These are phyloP conservation scores for Syncephalastrum monosporum DNA, from an alignment of 371 early-diverging fungal genomes.

Conservation along the genomic window DNA sequence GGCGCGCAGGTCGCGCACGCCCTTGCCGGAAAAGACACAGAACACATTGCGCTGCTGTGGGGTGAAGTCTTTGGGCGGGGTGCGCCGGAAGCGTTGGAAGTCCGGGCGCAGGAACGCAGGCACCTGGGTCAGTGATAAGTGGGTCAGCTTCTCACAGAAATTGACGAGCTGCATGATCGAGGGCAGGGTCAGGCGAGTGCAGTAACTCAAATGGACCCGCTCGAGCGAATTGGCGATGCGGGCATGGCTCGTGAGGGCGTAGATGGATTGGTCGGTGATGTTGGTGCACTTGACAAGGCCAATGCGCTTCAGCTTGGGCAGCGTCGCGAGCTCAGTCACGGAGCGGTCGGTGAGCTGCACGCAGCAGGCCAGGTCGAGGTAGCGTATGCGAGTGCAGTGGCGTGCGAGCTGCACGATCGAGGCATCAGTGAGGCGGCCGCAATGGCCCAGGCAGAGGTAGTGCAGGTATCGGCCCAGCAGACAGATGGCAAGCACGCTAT, in stretches of 20 bases:
- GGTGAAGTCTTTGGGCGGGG: slow-evolving; percentile 58
- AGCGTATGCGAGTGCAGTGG: slow-evolving; percentile 62
- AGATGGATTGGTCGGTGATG: slow-evolving; percentile 60
- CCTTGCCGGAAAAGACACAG: slow-evolving; percentile 65
- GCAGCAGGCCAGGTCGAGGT: slow-evolving; percentile 65
- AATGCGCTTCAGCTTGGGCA: slow-evolving; percentile 60
- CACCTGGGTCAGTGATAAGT: slow-evolving; percentile 61
- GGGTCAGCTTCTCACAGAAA: slow-evolving; percentile 56
- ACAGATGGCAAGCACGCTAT: slow-evolving; percentile 49
- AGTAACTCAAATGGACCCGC: slow-evolving; percentile 64
- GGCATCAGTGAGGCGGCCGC: slow-evolving; percentile 54
- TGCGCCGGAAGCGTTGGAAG: slow-evolving; percentile 57
- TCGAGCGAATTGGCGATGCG: slow-evolving; percentile 56
- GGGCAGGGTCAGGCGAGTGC: slow-evolving; percentile 46
- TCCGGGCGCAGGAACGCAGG: slow-evolving; percentile 57
- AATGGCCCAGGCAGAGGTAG: slow-evolving; percentile 63
- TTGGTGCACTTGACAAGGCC: slow-evolving; percentile 64
- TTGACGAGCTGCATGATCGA: slow-evolving; percentile 55
- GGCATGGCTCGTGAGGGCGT: slow-evolving; percentile 48
- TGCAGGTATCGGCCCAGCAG: slow-evolving; percentile 58
- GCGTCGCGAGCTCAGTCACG: slow-evolving; percentile 52
- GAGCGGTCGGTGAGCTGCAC: slow-evolving; percentile 53
- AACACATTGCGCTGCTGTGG: slow-evolving; percentile 54
- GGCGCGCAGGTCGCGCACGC: slow-evolving; percentile 50
- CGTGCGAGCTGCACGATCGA: slow-evolving; percentile 49